Base-by-base conservation (phyloP, 2,329 filamentous ascomycete species). In the Aspergillus glaucus region DNA sequence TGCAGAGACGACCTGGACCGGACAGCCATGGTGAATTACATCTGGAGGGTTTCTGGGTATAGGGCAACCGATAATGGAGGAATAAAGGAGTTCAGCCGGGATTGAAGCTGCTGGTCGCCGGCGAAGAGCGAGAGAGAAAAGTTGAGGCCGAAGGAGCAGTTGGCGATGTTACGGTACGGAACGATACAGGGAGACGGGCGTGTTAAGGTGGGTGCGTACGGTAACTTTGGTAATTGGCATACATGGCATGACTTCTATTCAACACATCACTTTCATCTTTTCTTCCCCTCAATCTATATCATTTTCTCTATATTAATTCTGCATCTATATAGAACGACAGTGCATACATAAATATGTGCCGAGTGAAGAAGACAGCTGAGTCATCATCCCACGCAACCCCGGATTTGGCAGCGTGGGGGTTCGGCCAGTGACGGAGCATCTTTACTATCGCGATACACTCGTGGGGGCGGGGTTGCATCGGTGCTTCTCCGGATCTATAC, bases 1-100 rank as follows among this genome's bases (percentile, higher is more conserved):
- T 63, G 64, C 52, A 65, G 57, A 37, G 63, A 63, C 4, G 63
- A 54, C 55, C 61, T 62, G 56, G 64, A 64, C 56, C 62, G 60
- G 52, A 64, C 55, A 47, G 63, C 60, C 66, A 68, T 68, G 53
- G 52, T 40, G 37, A 21, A 40, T 40, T 40, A 40, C 37, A 40
- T 40, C 19, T 15, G 37, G 34, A 36, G 34, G 6, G 17, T 30
- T 30, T 10, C 26, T 5, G 26, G 26, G 26, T 30, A 30, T 12
- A 30, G 10, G 26, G 26, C 9, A 30, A 4, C 26, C 4, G 12
- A 12, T 30, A 5, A 30, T 4, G 10, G 26, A 30, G 26, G 4
- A 12, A 30, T 12, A 21, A 12, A 21, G 15, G 37, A 40, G 37
- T 9, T 40, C 12, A 19, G 17, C 15, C 10, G 37, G 37, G 19